Conservation (phyloP, 345 rosid genomes). For the Corchorus capsularis region DNA sequence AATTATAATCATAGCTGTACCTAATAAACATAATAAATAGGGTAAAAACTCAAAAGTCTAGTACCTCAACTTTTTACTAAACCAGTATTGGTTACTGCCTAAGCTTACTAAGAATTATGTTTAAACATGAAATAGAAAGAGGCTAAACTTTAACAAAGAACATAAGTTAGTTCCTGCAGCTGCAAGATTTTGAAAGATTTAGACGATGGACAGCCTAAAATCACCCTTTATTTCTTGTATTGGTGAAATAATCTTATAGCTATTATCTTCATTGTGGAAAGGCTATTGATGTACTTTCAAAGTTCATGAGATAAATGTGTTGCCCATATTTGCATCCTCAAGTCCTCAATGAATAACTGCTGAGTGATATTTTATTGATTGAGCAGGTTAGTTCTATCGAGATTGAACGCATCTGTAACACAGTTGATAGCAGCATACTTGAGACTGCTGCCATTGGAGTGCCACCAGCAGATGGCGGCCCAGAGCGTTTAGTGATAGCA, state of each 20-base stretch:
- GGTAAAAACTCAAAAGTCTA: too few species aligned
- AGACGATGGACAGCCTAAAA: too few species aligned
- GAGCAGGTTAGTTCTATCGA: constrained; percentile 87
- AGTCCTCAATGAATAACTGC: background rate
- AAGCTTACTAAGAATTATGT: too few species aligned
- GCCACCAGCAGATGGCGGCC: constrained; percentile 89
- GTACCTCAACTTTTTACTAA: too few species aligned
- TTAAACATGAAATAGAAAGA: too few species aligned
- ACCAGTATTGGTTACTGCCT: too few species aligned
- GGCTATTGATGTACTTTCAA: background rate
- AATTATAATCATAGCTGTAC: too few species aligned
- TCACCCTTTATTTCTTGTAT: too few species aligned
- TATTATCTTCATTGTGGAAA: background rate
- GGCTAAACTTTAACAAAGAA: too few species aligned
- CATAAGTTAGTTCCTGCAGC: too few species aligned
- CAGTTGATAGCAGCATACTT: constrained; percentile 56
- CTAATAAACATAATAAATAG: too few species aligned
- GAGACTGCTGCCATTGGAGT: constrained; percentile 98
- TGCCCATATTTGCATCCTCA: background rate
- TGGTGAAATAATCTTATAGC: background rate
- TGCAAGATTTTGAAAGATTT: too few species aligned
- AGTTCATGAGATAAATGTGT: background rate
- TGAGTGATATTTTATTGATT: constrained; percentile 4
- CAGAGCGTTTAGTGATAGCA: constrained; percentile 76
- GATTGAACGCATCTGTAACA: constrained; percentile 87